Conservation (phyloP, 768 basidiomycete genomes). For the Cystofilobasidium macerans region DNA sequence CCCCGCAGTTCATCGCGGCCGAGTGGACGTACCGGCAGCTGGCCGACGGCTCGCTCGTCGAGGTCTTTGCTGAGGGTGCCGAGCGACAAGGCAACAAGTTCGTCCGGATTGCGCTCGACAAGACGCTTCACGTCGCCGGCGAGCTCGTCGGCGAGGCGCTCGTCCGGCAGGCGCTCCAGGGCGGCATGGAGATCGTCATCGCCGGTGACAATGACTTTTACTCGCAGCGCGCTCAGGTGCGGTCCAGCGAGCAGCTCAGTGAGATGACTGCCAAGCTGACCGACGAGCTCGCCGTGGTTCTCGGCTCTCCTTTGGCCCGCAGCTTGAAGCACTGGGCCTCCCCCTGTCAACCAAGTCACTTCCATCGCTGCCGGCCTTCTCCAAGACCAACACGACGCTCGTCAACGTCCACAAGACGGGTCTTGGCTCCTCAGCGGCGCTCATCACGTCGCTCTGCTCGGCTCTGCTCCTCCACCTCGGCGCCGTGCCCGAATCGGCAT, state of each 20-base stretch:
- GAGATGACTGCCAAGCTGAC: not conserved
- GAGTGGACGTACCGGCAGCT: conserved; percentile 60
- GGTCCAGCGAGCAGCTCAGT: conserved; percentile 24
- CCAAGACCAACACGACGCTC: conserved; percentile 55
- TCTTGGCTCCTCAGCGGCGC: conserved; percentile 88
- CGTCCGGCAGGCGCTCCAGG: conserved; percentile 4
- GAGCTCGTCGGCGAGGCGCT: conserved; percentile 40
- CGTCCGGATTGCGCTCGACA: conserved; percentile 75
- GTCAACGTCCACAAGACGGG: conserved; percentile 93
- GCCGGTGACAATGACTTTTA: conserved; percentile 97
- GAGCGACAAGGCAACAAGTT: conserved; percentile 62
- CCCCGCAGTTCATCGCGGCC: conserved; percentile 80
- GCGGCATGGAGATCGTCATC: conserved; percentile 58
- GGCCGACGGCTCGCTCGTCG: not conserved
- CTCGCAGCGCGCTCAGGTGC: conserved; percentile 76
- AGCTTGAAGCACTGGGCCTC: conserved; percentile 57
- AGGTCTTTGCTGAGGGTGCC: conserved; percentile 5
- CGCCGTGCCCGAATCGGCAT: conserved; percentile 44
- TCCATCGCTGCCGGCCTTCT: conserved; percentile 62
- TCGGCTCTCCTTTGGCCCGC: not conserved
- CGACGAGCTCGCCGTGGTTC: not conserved
- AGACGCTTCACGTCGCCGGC: conserved; percentile 55
- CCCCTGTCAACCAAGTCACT: conserved; percentile 57
- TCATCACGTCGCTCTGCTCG: conserved; percentile 88
- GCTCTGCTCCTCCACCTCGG: conserved; percentile 67